Evolutionary conservation across 148 eudicot species (phyloP).

Genomic region (Bassia scoparia): DNA sequence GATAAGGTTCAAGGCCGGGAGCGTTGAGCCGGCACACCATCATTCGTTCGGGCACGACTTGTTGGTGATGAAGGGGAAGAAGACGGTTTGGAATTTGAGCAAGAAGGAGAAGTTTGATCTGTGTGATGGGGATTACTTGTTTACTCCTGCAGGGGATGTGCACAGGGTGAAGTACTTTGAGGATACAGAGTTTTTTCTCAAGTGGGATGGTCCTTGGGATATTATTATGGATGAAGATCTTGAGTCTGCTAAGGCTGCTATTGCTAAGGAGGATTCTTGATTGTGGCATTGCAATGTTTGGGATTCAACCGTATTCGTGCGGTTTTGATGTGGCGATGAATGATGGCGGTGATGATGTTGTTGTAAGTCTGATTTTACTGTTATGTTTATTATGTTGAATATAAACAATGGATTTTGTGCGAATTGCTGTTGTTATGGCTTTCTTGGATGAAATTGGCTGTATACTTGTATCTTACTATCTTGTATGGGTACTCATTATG

Average conservation of each 20-base stretch:
- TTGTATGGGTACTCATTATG: no score
- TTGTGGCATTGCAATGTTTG: no score
- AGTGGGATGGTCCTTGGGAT: conserved; percentile 98
- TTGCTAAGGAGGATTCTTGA: conserved; percentile 32
- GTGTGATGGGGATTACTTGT: conserved; percentile 68
- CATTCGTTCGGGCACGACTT: conserved; percentile 80
- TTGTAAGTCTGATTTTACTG: no score
- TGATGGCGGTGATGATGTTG: no score
- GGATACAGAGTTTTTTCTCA: conserved; percentile 87
- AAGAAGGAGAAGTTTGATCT: conserved; percentile 52
- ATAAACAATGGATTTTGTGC: no score
- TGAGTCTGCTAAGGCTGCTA: conserved; percentile 58
- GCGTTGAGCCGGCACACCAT: conserved; percentile 90
- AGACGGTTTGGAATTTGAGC: conserved; percentile 84
- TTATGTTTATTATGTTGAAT: no score
- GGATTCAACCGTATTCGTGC: no score
- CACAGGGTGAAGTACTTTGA: conserved; percentile 82
- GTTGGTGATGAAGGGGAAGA: conserved; percentile 73
- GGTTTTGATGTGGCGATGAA: no score
- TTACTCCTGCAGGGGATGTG: conserved; percentile 80
- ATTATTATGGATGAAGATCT: conserved; percentile 76
- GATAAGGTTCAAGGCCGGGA: conserved; percentile 65
- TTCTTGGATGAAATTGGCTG: no score
- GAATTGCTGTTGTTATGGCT: no score
- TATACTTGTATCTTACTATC: no score